phyloP scores from a whole-genome alignment of 805 yeast genomes.

The Blastobotrys peoriensis region DNA sequence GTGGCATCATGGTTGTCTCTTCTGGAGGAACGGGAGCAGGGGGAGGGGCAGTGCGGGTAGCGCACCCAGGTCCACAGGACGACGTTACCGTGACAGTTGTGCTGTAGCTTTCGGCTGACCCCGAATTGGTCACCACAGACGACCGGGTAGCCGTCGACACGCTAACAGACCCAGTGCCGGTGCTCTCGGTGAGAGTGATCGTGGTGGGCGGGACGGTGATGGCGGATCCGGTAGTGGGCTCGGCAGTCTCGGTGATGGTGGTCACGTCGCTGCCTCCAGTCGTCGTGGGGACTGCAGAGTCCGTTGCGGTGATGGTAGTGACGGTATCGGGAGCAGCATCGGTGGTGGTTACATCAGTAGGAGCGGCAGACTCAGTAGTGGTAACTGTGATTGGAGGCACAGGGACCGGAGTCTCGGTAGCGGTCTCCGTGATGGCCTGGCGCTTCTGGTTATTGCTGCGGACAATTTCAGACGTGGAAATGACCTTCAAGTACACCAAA shows the following conservation, averaged over 20 bases:
- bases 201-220: background rate
- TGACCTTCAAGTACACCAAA: background rate
- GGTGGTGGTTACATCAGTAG: background rate
- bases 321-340: background rate
- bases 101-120: background rate
- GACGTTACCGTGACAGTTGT: background rate
- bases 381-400: background rate
- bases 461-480: background rate
- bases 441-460: background rate
- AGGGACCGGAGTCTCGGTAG: background rate
- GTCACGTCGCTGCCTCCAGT: background rate
- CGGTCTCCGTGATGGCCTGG: background rate
- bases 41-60: background rate
- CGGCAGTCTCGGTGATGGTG: conserved; percentile 1
- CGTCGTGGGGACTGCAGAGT: background rate
- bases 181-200: background rate
- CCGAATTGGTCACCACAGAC: background rate
- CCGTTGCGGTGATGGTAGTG: background rate
- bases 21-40: background rate
- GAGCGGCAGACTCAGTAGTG: background rate
- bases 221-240: background rate
- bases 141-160: background rate
- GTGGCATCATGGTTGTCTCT: background rate
- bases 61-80: background rate
- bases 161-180: background rate